These are phyloP conservation scores for Pythium guiyangense DNA, from an alignment of 352 stramenopile species.

Conservation along the genomic window DNA sequence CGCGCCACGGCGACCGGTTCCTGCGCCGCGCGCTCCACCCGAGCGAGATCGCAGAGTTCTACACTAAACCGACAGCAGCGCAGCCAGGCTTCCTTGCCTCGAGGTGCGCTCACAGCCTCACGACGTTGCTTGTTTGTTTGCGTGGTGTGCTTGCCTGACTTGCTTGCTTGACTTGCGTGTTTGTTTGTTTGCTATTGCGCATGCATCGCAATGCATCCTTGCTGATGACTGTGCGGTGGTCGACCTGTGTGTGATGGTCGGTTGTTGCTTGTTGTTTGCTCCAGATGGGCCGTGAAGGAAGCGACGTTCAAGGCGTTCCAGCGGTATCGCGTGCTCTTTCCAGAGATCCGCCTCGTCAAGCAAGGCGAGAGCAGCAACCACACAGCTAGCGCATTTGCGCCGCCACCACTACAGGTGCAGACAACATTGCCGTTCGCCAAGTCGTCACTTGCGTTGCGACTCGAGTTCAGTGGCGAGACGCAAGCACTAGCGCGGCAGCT, in stretches of 20 bases:
- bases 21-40: conserved; percentile 58
- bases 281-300: conserved; percentile 79
- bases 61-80: conserved; percentile 24
- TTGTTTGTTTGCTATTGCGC: too few species aligned
- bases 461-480: conserved; percentile 64
- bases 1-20: conserved; percentile 60
- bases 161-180: too few species aligned
- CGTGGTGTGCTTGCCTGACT: too few species aligned
- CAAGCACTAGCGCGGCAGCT: conserved; percentile 46
- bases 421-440: conserved; percentile 27
- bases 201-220: conserved; percentile 3
- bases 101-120: conserved; percentile 9
- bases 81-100: conserved; percentile 63
- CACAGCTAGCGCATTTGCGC: not conserved
- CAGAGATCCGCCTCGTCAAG: conserved; percentile 46
- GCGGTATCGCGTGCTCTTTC: conserved; percentile 71
- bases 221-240: not conserved
- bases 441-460: conserved; percentile 30
- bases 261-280: not conserved
- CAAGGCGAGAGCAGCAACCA: conserved; percentile 5
- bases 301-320: conserved; percentile 84
- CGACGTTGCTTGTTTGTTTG: not conserved
- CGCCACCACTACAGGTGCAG: not conserved
- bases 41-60: conserved; percentile 61
- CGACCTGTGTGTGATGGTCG: not conserved